Evolutionary conservation across 169 alveolate species (phyloP).

Genomic region (Blepharisma undulans): DNA sequence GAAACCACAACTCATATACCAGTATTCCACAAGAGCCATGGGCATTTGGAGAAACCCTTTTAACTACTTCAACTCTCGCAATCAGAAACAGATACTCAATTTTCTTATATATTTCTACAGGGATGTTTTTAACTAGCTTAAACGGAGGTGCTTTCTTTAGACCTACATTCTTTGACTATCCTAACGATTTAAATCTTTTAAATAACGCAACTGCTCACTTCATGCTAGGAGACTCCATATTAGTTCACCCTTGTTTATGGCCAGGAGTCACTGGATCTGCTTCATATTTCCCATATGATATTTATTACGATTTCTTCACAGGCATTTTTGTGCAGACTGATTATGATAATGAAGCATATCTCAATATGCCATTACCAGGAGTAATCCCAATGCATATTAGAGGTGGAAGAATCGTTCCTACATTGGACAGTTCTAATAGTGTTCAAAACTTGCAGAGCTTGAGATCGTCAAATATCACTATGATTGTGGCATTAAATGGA

Average conservation of each 20-base stretch:
- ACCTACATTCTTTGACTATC: constrained; percentile 77
- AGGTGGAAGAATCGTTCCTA: constrained; percentile 61
- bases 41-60: constrained; percentile 42
- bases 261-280: constrained; percentile 1
- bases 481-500: neutral
- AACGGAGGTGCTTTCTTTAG: constrained; percentile 66
- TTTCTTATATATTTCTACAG: constrained; percentile 66
- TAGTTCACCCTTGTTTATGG: constrained; percentile 54
- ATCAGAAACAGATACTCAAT: constrained; percentile 59
- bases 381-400: constrained; percentile 51
- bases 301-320: constrained; percentile 42
- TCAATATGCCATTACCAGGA: constrained; percentile 38
- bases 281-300: constrained; percentile 66
- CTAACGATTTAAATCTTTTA: constrained; percentile 58
- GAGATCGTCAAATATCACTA: neutral
- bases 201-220: constrained; percentile 46
- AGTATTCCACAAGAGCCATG: constrained; percentile 69
- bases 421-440: neutral
- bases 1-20: constrained; percentile 69
- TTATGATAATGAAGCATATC: neutral
- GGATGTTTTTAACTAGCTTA: constrained; percentile 44
- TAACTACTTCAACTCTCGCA: constrained; percentile 37
- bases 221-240: constrained; percentile 79
- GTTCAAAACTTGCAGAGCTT: neutral
- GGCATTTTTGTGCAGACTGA: neutral